Percentiles rank a stretch among this genome's conserved stretches.
phyloP scores from a whole-genome alignment of 1,284 basidiomycete species.

The Athelia psychrophila region DNA sequence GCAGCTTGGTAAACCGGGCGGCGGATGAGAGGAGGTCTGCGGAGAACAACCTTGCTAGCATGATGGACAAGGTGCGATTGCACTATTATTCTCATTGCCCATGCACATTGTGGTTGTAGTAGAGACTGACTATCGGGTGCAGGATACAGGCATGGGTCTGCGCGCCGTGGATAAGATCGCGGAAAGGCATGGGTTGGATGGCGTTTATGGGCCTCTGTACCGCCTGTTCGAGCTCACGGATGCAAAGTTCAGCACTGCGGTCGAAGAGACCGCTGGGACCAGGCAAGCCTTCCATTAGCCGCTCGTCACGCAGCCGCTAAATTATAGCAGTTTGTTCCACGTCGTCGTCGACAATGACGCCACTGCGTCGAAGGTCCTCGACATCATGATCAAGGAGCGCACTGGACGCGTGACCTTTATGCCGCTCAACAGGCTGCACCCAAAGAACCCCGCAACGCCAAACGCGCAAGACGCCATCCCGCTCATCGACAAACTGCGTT shows the following conservation, averaged over 20 bases:
- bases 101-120: neutral
- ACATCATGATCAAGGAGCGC: constrained; percentile 90
- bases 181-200: constrained; percentile 67
- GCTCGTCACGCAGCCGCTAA: constrained; percentile 4
- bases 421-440: constrained; percentile 95
- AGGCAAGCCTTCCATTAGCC: constrained; percentile 52
- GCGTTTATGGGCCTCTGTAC: constrained; percentile 93
- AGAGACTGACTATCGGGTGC: constrained; percentile 8
- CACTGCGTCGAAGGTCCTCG: constrained; percentile 85
- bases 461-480: constrained; percentile 89
- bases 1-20: constrained; percentile 74
- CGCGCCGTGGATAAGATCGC: constrained; percentile 83
- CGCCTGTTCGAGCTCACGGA: constrained; percentile 92
- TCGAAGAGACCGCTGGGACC: constrained; percentile 94
- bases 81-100: neutral
- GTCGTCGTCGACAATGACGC: constrained; percentile 96
- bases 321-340: constrained; percentile 81
- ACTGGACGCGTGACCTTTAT: constrained; percentile 97
- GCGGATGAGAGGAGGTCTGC: constrained; percentile 78
- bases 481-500: constrained; percentile 81
- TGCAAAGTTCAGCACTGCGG: constrained; percentile 86
- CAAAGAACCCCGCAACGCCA: constrained; percentile 65
- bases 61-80: constrained; percentile 86
- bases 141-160: constrained; percentile 91
- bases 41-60: constrained; percentile 78